Evolutionary conservation across 768 basidiomycete species (phyloP).

Genomic region (Trametes cubensis): DNA sequence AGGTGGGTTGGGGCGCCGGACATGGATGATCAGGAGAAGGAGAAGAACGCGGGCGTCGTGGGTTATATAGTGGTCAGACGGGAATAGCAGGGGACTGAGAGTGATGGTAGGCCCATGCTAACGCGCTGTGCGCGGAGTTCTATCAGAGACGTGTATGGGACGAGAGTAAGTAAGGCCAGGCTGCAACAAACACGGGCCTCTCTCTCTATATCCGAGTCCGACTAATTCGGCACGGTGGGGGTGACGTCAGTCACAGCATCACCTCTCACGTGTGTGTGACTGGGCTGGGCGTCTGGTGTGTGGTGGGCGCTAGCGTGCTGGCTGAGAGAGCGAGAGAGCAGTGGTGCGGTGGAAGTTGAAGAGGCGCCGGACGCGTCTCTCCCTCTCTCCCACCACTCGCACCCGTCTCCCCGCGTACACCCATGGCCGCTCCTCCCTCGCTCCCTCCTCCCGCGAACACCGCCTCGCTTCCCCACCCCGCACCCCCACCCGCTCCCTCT

Average conservation of each 20-base stretch:
- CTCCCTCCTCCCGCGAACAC: background rate
- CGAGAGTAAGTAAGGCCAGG: too few species aligned
- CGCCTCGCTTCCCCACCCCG: background rate
- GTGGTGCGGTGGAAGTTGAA: background rate
- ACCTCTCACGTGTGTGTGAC: background rate
- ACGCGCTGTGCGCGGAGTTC: too few species aligned
- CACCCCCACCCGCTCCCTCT: background rate
- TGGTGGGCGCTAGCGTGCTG: too few species aligned
- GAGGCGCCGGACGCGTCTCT: slow-evolving; percentile 25
- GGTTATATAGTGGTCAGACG: background rate
- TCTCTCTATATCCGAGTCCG: background rate
- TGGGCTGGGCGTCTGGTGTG: too few species aligned
- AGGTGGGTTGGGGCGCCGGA: slow-evolving; percentile 11
- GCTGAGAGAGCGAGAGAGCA: too few species aligned
- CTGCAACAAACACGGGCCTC: too few species aligned
- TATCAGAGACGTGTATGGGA: too few species aligned
- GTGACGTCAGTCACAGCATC: background rate
- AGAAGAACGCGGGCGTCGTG: background rate
- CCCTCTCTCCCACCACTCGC: slow-evolving; percentile 24
- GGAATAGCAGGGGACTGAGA: background rate
- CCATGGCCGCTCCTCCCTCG: slow-evolving; percentile 12
- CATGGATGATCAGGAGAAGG: slow-evolving; percentile 6
- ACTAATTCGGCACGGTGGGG: background rate
- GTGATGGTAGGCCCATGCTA: background rate
- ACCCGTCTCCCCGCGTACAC: slow-evolving; percentile 7